A percentile compares a stretch with the other conserved stretches of the same genome.
phyloP scores from a whole-genome alignment of 2,329 filamentous ascomycete genomes.

The Cercospora sesami region DNA sequence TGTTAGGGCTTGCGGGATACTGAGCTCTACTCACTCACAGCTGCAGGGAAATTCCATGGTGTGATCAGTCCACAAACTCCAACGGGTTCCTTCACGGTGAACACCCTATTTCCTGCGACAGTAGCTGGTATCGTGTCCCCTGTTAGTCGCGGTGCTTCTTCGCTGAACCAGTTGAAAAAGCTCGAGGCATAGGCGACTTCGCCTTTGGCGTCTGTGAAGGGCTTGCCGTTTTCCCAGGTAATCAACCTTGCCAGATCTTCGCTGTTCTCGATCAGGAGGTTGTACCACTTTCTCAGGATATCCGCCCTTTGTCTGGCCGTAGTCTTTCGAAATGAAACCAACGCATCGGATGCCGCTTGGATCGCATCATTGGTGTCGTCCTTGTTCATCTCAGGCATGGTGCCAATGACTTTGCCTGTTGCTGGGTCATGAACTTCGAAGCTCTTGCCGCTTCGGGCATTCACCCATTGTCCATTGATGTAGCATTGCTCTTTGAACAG shows the following conservation, averaged over 20 bases:
- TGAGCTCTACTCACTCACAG: neutral
- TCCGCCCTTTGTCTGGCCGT: constrained; percentile 74
- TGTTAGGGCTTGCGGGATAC: neutral
- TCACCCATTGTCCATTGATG: constrained; percentile 90
- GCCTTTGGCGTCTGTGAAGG: constrained; percentile 69
- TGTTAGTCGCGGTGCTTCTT: constrained; percentile 72
- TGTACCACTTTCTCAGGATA: constrained; percentile 77
- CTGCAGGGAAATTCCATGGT: constrained; percentile 51
- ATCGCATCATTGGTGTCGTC: constrained; percentile 81
- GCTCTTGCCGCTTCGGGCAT: constrained; percentile 81
- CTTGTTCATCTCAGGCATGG: constrained; percentile 77
- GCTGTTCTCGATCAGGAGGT: constrained; percentile 73
- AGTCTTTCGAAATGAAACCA: constrained; percentile 67
- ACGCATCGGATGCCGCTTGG: constrained; percentile 73
- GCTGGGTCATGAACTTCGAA: constrained; percentile 90
- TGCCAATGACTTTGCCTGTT: constrained; percentile 76
- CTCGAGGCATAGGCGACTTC: constrained; percentile 71
- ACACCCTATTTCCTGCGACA: constrained; percentile 69
- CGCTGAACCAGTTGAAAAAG: constrained; percentile 80
- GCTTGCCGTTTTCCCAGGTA: constrained; percentile 89
- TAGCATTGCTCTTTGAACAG: constrained; percentile 83
- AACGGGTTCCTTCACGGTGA: constrained; percentile 78
- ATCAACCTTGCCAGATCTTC: constrained; percentile 81
- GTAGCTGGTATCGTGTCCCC: constrained; percentile 73
- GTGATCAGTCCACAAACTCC: constrained; percentile 82